Evolutionary conservation across 2,329 filamentous ascomycete species (phyloP).

Genomic region (Fusarium siculi): DNA sequence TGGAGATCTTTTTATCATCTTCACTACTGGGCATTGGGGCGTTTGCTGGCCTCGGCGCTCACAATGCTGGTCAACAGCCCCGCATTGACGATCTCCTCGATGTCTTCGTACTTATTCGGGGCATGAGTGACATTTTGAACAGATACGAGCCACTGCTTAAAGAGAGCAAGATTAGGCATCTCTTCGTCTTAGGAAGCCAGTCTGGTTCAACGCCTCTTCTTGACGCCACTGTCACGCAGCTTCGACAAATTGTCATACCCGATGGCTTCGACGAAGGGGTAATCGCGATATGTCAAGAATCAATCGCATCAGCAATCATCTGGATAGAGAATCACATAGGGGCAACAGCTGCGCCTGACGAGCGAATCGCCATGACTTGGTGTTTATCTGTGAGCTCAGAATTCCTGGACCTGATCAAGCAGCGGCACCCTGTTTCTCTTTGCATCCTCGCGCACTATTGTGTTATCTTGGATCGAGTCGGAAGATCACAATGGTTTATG

Average conservation of each 20-base stretch:
- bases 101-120: conserved; percentile 46
- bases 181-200: conserved; percentile 6
- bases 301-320: background rate
- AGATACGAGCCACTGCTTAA: conserved; percentile 33
- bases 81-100: conserved; percentile 48
- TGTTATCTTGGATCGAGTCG: conserved; percentile 21
- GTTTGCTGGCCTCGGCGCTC: conserved; percentile 43
- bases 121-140: conserved; percentile 47
- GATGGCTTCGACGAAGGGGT: background rate
- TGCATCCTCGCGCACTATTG: conserved; percentile 29
- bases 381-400: conserved; percentile 18
- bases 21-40: conserved; percentile 48
- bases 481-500: conserved; percentile 25
- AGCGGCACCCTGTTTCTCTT: conserved; percentile 23
- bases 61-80: conserved; percentile 30
- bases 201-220: conserved; percentile 6
- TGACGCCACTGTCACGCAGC: conserved; percentile 4
- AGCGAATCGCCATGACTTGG: conserved; percentile 28
- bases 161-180: background rate
- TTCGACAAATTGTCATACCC: conserved; percentile 16
- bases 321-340: conserved; percentile 6
- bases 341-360: background rate
- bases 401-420: conserved; percentile 31
- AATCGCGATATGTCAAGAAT: background rate
- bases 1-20: conserved; percentile 48